These are phyloP conservation scores for Aspergillus thermomutatus DNA, from an alignment of 2,329 filamentous ascomycete genomes.

Conservation along the genomic window DNA sequence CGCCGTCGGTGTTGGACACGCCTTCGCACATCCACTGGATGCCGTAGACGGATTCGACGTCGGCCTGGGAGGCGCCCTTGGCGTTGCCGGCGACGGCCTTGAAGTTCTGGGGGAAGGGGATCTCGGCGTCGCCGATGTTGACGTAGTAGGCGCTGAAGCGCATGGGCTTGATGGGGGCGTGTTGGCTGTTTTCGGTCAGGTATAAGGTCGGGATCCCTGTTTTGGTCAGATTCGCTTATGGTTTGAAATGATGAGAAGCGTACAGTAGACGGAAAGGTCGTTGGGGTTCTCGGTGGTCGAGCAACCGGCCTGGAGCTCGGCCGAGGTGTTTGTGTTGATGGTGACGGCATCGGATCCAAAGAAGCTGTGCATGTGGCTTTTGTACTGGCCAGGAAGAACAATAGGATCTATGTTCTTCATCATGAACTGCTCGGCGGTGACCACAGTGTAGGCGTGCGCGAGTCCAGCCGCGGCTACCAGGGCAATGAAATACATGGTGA, in stretches of 20 bases:
- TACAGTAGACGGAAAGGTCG: slow-evolving; percentile 19
- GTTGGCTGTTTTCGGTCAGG: not conserved
- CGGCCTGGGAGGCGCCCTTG: not conserved
- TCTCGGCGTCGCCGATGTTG: slow-evolving; percentile 10
- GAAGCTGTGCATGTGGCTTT: slow-evolving; percentile 19
- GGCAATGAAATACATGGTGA: not conserved
- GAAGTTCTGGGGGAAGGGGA: slow-evolving; percentile 14
- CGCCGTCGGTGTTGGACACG: not conserved
- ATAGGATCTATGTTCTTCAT: slow-evolving; percentile 18
- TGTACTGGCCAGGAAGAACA: slow-evolving; percentile 13
- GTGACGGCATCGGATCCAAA: slow-evolving; percentile 17
- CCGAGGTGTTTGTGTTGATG: slow-evolving; percentile 11
- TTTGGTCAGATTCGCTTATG: not conserved
- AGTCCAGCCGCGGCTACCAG: not conserved
- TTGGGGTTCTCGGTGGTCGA: slow-evolving; percentile 13
- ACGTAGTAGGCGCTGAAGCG: slow-evolving; percentile 19
- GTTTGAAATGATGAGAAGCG: not conserved
- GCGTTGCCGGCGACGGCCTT: slow-evolving; percentile 9
- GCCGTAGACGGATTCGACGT: not conserved
- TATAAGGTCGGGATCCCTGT: slow-evolving; percentile 17
- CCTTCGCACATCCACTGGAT: slow-evolving; percentile 6
- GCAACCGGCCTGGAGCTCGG: slow-evolving; percentile 14
- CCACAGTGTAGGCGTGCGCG: not conserved
- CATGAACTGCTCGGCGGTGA: slow-evolving; percentile 8
- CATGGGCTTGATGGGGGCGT: slow-evolving; percentile 5